Base-by-base conservation (phyloP, 2,329 filamentous ascomycete genomes). In the Xylariaceae sp. region DNA sequence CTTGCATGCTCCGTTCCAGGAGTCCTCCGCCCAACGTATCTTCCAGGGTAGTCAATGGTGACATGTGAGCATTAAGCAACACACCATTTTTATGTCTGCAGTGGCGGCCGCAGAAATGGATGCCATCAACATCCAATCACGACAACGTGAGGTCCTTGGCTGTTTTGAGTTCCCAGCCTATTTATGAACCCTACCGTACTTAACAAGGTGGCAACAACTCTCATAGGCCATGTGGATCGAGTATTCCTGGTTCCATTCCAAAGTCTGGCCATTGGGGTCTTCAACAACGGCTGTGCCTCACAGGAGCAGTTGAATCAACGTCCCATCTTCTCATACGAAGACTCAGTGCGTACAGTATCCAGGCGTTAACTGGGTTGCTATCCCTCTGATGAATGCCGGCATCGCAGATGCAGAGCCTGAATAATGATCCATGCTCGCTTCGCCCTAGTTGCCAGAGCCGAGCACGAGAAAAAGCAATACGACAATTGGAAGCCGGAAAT, bases 211-310 rank as follows among this genome's bases (percentile, higher is more conserved):
- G 18, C 30, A 32, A 22, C 18, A 29, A 42, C 42, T 39, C 19
- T 21, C n/a, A n/a, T 37, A n/a, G 41, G 30, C 16, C 22, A 37
- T 26, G 49, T 54, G 54, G 40, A 49, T 43, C 40, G 34, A 32
- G 50, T 37, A 43, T 39, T 30, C 34, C 34, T 22, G 18, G 18
- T 36, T 30, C 41, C 41, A 43, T 43, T 54, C 45, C 40, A 47
- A n/a, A 41, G 30, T 50, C 36, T 47, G 26, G 46, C 30, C 37
- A 45, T 55, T 46, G 45, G 43, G 51, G 30, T 49, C 51, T 53
- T 55, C n/a, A n/a, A n/a, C n/a, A n/a, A 30, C 32, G 36, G n/a
- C 47, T 48, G 49, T 49, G 57, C 36, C 53, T 44, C 53, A 51
- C 19, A 32, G 32, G 19, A 51, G 42, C 45, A 51, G 26, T 18